Evolutionary conservation across 495 filamentous ascomycete species (phyloP).

Genomic region (Sordaria brevicollis): DNA sequence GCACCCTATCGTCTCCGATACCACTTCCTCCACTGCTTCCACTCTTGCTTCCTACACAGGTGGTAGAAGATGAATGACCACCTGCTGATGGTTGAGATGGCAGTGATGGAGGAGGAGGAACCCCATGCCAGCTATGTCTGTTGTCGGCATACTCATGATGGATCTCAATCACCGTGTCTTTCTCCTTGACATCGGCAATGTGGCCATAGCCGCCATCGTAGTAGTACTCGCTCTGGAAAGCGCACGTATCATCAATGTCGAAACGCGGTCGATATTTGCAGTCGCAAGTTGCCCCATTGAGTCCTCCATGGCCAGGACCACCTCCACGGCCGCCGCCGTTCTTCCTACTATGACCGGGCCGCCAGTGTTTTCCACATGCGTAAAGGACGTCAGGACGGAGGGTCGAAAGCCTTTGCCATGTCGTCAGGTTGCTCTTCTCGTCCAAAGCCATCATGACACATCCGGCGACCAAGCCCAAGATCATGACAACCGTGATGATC

Average conservation of each 20-base stretch:
- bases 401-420: neutral
- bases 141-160: neutral
- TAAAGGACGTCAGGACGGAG: neutral
- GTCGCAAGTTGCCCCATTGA: neutral
- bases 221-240: neutral
- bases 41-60: neutral
- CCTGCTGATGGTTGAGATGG: neutral
- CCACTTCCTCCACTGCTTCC: neutral
- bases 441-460: constrained; percentile 29
- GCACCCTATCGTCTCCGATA: neutral
- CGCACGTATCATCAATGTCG: neutral
- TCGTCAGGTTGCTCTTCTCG: constrained; percentile 6
- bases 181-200: neutral
- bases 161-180: neutral
- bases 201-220: neutral
- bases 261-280: neutral
- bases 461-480: constrained; percentile 19
- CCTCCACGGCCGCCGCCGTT: neutral
- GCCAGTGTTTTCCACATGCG: neutral
- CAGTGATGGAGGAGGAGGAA: neutral
- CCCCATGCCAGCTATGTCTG: neutral
- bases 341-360: neutral
- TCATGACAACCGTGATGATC: constrained; percentile 43
- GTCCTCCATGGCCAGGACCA: too few species aligned
- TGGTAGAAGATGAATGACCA: neutral